Evolutionary conservation across 805 yeast genomes (phyloP).

Genomic region (Candida suzukii): DNA sequence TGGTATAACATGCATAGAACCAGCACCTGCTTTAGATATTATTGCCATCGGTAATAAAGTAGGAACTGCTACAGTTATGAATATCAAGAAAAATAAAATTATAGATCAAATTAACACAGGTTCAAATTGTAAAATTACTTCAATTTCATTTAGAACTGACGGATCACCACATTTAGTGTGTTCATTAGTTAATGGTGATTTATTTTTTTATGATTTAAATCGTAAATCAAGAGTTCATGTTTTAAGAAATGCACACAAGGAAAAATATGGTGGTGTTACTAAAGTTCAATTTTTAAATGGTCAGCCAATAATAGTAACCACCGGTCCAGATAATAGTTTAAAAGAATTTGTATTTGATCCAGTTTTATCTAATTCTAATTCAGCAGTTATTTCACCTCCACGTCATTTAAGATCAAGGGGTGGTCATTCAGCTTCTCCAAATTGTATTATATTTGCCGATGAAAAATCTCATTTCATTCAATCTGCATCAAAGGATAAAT

Average conservation of each 20-base stretch:
- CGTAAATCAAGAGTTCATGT: constrained; percentile 69
- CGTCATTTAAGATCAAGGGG: constrained; percentile 89
- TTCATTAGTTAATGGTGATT: constrained; percentile 73
- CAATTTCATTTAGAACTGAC: constrained; percentile 87
- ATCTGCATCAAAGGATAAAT: constrained; percentile 79
- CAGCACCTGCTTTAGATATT: constrained; percentile 83
- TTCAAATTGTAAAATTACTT: constrained; percentile 33
- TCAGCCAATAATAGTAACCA: constrained; percentile 82
- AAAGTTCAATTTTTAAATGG: constrained; percentile 75
- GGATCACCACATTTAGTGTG: constrained; percentile 78
- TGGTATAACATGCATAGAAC: constrained; percentile 62
- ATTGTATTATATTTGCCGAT: constrained; percentile 64
- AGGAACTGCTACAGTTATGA: constrained; percentile 61
- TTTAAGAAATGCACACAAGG: constrained; percentile 66
- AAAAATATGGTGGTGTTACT: constrained; percentile 69
- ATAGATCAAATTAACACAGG: constrained; percentile 46
- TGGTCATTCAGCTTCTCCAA: constrained; percentile 94
- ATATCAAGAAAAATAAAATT: constrained; percentile 57
- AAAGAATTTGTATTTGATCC: constrained; percentile 95
- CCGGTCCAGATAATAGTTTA: constrained; percentile 85
- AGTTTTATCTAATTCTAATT: constrained; percentile 56
- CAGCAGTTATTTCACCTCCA: constrained; percentile 76
- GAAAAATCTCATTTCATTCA: constrained; percentile 72
- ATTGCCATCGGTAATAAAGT: constrained; percentile 67
- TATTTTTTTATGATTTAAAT: constrained; percentile 78